Evolutionary conservation across 2,329 filamentous ascomycete species (phyloP).

Genomic region (Zasmidium angulare): DNA sequence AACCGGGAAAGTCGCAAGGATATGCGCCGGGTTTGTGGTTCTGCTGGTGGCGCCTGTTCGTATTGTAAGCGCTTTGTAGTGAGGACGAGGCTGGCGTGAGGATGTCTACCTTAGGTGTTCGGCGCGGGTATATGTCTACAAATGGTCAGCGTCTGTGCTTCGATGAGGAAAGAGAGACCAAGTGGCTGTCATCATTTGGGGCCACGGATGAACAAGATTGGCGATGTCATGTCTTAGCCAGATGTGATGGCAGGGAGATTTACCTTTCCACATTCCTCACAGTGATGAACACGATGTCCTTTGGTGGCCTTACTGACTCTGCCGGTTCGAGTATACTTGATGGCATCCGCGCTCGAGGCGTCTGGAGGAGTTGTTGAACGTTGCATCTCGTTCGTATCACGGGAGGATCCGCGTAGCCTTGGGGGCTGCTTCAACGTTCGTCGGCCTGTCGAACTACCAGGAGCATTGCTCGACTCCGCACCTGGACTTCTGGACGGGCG

Average conservation of each 20-base stretch:
- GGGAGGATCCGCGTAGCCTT: conserved; percentile 16
- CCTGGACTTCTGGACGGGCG: conserved; percentile 8
- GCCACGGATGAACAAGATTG: not conserved
- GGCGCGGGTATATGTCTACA: conserved; percentile 47
- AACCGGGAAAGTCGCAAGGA: conserved; percentile 42
- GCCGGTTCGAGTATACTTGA: conserved; percentile 47
- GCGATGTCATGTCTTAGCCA: not conserved
- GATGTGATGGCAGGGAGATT: conserved; percentile 16
- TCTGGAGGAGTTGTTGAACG: conserved; percentile 23
- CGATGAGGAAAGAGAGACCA: not conserved
- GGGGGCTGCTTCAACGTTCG: conserved; percentile 13
- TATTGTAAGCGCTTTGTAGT: conserved; percentile 3
- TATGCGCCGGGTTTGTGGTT: conserved; percentile 46
- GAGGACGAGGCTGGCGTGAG: not conserved
- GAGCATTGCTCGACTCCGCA: conserved; percentile 6
- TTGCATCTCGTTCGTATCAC: conserved; percentile 23
- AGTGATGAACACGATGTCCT: conserved; percentile 46
- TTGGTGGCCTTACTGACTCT: conserved; percentile 51
- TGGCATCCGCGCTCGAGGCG: conserved; percentile 19
- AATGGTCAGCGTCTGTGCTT: not conserved
- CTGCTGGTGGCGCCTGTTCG: conserved; percentile 45
- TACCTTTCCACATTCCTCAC: conserved; percentile 49
- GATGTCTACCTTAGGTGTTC: conserved; percentile 45
- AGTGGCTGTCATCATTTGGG: not conserved
- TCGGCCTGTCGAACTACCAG: conserved; percentile 5